These are phyloP conservation scores for Ophiostoma populinum DNA, from an alignment of 2,329 filamentous ascomycete genomes.

Conservation along the genomic window DNA sequence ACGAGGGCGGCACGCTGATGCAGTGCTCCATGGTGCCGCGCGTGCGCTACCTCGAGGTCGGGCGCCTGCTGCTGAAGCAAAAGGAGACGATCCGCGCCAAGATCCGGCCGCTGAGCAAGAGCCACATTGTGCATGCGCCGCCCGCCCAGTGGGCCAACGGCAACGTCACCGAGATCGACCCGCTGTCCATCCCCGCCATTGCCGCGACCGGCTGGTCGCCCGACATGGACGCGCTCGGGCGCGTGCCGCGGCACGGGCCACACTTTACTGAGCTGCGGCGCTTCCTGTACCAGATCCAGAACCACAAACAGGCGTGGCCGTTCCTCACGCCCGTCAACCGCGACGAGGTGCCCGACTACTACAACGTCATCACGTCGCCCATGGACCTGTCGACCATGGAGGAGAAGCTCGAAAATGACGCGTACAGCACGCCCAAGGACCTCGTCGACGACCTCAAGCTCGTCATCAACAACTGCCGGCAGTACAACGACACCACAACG, in stretches of 20 bases:
- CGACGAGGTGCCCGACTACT: conserved; percentile 96
- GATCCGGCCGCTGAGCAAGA: conserved; percentile 79
- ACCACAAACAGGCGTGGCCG: conserved; percentile 84
- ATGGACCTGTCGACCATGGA: conserved; percentile 99
- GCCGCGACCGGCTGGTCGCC: conserved; percentile 86
- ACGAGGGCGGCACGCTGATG: conserved; percentile 98
- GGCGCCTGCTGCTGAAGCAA: conserved; percentile 90
- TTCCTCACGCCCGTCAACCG: conserved; percentile 87
- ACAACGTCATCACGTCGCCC: conserved; percentile 91
- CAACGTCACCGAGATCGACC: conserved; percentile 59
- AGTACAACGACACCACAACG: conserved; percentile 91
- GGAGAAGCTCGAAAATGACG: conserved; percentile 78
- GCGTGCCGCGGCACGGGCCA: conserved; percentile 85
- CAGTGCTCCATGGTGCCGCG: conserved; percentile 95
- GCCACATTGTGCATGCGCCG: conserved; percentile 70
- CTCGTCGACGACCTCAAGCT: conserved; percentile 78
- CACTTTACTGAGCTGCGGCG: conserved; percentile 91
- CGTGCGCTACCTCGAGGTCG: conserved; percentile 82
- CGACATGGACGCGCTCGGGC: conserved; percentile 93
- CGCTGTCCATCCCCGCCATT: conserved; percentile 74
- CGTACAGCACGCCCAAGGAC: conserved; percentile 80
- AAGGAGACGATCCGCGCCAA: conserved; percentile 92
- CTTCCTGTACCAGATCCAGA: conserved; percentile 87
- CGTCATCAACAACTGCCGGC: conserved; percentile 86
- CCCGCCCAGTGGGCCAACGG: conserved; percentile 57